These are phyloP conservation scores for Phyllosticta citrichinensis DNA, from an alignment of 2,329 filamentous ascomycete species.

Conservation along the genomic window DNA sequence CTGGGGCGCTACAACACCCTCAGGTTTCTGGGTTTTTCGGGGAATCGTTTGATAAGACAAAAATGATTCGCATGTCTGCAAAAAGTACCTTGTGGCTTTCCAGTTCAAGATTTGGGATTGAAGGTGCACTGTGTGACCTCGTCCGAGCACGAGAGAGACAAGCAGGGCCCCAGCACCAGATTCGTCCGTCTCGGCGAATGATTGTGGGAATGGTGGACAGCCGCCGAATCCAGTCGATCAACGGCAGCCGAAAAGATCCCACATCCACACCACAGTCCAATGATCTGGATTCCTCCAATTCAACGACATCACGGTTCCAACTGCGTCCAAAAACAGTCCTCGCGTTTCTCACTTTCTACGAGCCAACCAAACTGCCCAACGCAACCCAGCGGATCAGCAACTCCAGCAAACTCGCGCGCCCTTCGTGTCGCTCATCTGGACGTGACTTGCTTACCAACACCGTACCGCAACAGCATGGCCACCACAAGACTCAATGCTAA, in stretches of 20 bases:
- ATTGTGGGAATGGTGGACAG: neutral
- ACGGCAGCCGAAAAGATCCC: neutral
- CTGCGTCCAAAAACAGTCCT: neutral
- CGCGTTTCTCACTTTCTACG: too few species aligned
- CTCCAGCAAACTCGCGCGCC: too few species aligned
- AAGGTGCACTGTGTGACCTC: neutral
- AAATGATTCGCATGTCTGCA: conserved; percentile 15
- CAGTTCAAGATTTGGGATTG: neutral
- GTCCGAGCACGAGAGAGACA: neutral
- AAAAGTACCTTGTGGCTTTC: neutral
- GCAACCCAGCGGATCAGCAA: too few species aligned
- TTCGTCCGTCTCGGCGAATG: neutral
- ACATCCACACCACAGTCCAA: neutral
- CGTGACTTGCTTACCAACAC: too few species aligned
- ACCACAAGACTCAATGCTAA: too few species aligned
- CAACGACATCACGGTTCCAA: neutral
- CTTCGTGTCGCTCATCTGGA: too few species aligned
- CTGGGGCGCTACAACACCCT: conserved; percentile 8
- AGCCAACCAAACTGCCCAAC: too few species aligned
- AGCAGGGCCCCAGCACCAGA: neutral
- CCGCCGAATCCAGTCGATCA: neutral
- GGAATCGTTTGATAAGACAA: conserved; percentile 28
- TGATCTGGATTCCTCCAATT: neutral
- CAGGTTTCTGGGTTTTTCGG: conserved; percentile 12
- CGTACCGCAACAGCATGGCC: too few species aligned